These are phyloP conservation scores for Ettlia oleoabundans DNA, from an alignment of 139 green algal species.

Conservation along the genomic window DNA sequence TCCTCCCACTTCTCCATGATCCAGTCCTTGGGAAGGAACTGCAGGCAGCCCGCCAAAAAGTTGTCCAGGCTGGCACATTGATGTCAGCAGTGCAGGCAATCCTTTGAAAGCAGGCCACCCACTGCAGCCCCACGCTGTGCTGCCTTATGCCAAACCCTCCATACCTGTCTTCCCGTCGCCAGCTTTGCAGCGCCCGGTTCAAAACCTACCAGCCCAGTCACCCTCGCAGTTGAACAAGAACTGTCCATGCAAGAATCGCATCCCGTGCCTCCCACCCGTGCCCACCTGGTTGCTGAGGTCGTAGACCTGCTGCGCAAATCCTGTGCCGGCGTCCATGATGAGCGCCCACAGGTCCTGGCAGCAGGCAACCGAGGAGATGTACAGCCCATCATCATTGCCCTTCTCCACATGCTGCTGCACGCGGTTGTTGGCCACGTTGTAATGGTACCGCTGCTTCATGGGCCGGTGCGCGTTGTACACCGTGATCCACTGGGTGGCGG, in stretches of 20 bases:
- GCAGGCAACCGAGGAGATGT: slow-evolving; percentile 95
- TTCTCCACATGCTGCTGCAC: slow-evolving; percentile 97
- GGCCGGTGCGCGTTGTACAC: slow-evolving; percentile 98
- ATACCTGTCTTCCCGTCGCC: too few relatives aligned
- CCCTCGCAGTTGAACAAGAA: background rate
- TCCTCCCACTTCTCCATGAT: slow-evolving; percentile 99
- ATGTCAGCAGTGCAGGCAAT: too few relatives aligned
- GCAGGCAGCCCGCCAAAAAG: too few relatives aligned
- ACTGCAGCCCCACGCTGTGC: too few relatives aligned
- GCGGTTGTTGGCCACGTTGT: slow-evolving; percentile 97
- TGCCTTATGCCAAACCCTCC: too few relatives aligned
- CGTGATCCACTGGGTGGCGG: slow-evolving; percentile 99
- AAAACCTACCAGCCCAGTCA: too few relatives aligned
- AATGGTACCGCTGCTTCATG: slow-evolving; percentile 99
- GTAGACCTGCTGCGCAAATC: slow-evolving; percentile 78
- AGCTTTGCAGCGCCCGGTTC: too few relatives aligned
- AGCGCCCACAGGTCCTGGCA: slow-evolving; percentile 97
- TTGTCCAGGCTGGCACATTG: too few relatives aligned
- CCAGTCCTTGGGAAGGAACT: slow-evolving; percentile 99
- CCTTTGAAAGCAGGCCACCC: too few relatives aligned
- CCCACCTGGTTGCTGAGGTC: slow-evolving; percentile 52
- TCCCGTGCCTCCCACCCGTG: slow-evolving; percentile 1
- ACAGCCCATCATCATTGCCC: slow-evolving; percentile 98
- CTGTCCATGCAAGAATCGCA: background rate
- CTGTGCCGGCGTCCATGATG: slow-evolving; percentile 97